Conservation (phyloP, 1,284 basidiomycete species). For the Trametes hirsuta region DNA sequence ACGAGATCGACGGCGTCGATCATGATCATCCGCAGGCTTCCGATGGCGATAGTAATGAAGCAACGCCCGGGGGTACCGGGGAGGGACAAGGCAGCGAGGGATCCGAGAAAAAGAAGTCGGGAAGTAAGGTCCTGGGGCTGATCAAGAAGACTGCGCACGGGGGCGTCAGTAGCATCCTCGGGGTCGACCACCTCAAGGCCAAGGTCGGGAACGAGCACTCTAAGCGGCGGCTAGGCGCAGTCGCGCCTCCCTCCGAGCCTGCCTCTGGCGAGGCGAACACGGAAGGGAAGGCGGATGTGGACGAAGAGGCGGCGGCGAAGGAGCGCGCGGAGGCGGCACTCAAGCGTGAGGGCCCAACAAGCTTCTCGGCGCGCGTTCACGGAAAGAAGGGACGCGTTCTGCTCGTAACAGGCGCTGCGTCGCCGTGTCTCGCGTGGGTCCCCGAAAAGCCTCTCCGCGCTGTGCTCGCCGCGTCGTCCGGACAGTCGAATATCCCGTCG, state of each 20-base stretch:
- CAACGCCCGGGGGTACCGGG: slow-evolving; percentile 4
- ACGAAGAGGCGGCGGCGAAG: slow-evolving; percentile 3
- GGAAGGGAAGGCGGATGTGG: neutral
- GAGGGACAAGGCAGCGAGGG: slow-evolving; percentile 4
- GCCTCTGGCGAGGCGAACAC: neutral
- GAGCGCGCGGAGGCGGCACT: slow-evolving; percentile 19
- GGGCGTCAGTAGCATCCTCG: slow-evolving; percentile 29
- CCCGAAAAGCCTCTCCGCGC: slow-evolving; percentile 27
- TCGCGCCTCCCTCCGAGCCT: slow-evolving; percentile 9
- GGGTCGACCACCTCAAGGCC: slow-evolving; percentile 34
- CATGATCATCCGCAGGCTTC: slow-evolving; percentile 8
- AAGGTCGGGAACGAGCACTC: slow-evolving; percentile 32
- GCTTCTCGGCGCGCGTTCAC: slow-evolving; percentile 31
- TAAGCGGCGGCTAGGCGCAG: slow-evolving; percentile 32
- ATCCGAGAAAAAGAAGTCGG: slow-evolving; percentile 23
- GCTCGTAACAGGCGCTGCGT: slow-evolving; percentile 32
- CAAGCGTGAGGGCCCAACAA: slow-evolving; percentile 33
- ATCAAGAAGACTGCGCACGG: slow-evolving; percentile 31
- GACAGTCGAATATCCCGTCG: slow-evolving; percentile 5
- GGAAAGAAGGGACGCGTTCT: slow-evolving; percentile 33
- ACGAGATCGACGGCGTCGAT: slow-evolving; percentile 30
- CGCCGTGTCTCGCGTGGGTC: slow-evolving; percentile 34
- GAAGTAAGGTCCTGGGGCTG: slow-evolving; percentile 26
- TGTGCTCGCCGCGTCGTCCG: slow-evolving; percentile 9
- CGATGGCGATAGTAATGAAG: neutral